Evolutionary conservation across 2,329 filamentous ascomycete species (phyloP), one percentile per base, ranked within the genome.

Genomic region (Triangularia verruculosa): DNA sequence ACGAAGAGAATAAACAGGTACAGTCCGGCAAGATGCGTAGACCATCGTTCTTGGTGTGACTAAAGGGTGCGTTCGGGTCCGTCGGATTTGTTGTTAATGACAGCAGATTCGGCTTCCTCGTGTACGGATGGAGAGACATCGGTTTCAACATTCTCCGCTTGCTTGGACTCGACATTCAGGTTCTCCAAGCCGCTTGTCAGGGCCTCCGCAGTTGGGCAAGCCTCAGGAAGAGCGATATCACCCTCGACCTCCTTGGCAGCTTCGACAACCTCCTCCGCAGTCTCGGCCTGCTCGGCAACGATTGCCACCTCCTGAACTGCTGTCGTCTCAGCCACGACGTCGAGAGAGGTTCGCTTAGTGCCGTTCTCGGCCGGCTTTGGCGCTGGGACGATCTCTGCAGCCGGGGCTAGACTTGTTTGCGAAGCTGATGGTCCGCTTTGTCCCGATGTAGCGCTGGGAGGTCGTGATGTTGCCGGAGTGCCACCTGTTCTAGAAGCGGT

Each of bases 201-300:
- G 12, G 61, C 30, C 7, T 66, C 20, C 51, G 27, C 1, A 17
- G 34, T 24, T 12, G 53, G 15, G 28, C 54, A 30, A 13, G 43
- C 24, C 34, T 57, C 32, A 13, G 65, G 61, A 2, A 65, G 27
- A 3, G 64, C 32, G 34, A 52, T 58, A 5, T 68, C 63, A 8
- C 67, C 69, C 9, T 69, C 70, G 2, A 34, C 59, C 8, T 67
- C 59, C 52, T 68, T 67, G 8, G 67, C 65, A 13, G 63, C 64
- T 9, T 65, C 32, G 15, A 69, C 65, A 3, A 63, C 69, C 51
- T 69, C 66, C 32, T 70, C 69, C 13, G 67, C 66, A 11, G 64
- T 68, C 27, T 68, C 67, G n/a, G 67, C 67, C 43, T 70, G 65
- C 59, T 71, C 68, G 7, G 67, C 66, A 17, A 65, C 60, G 34